Conservation (phyloP, 2,329 filamentous ascomycete species). For the Verruconis gallopava region DNA sequence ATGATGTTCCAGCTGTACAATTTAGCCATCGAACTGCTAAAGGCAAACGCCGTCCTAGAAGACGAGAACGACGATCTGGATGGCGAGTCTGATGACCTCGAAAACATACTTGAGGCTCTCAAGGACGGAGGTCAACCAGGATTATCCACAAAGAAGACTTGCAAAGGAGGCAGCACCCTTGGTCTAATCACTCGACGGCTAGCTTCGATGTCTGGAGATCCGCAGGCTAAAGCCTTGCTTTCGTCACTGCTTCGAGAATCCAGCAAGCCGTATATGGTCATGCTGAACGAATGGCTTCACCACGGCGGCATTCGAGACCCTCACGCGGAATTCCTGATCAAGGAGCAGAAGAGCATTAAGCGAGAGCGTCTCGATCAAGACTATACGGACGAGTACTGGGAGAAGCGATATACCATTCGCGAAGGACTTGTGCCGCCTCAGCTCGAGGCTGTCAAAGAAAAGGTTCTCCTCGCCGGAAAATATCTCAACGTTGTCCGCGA, state of each 20-base stretch:
- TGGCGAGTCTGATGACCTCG: constrained; percentile 71
- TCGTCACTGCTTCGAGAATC: constrained; percentile 75
- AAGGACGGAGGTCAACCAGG: constrained; percentile 76
- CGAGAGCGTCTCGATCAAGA: constrained; percentile 85
- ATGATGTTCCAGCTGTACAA: constrained; percentile 86
- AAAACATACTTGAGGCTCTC: constrained; percentile 83
- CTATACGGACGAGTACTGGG: constrained; percentile 99
- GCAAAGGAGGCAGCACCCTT: constrained; percentile 92
- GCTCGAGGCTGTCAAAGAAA: constrained; percentile 79
- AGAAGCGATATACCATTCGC: constrained; percentile 88
- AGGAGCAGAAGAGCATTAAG: constrained; percentile 89
- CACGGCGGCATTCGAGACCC: constrained; percentile 91
- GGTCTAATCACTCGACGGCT: constrained; percentile 73
- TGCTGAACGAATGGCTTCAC: constrained; percentile 98
- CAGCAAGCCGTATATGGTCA: constrained; percentile 88
- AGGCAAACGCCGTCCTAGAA: constrained; percentile 76
- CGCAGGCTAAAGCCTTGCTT: constrained; percentile 68
- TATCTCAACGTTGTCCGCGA: constrained; percentile 97
- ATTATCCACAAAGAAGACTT: constrained; percentile 72
- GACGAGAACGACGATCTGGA: constrained; percentile 52
- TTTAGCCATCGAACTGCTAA: constrained; percentile 63
- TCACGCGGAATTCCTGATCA: constrained; percentile 85
- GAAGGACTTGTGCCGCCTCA: constrained; percentile 87
- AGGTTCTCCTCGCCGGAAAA: constrained; percentile 88
- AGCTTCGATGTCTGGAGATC: constrained; percentile 85